Evolutionary conservation across 108 stramenopile species (phyloP).

Genomic region (Nitzschia sp.): DNA sequence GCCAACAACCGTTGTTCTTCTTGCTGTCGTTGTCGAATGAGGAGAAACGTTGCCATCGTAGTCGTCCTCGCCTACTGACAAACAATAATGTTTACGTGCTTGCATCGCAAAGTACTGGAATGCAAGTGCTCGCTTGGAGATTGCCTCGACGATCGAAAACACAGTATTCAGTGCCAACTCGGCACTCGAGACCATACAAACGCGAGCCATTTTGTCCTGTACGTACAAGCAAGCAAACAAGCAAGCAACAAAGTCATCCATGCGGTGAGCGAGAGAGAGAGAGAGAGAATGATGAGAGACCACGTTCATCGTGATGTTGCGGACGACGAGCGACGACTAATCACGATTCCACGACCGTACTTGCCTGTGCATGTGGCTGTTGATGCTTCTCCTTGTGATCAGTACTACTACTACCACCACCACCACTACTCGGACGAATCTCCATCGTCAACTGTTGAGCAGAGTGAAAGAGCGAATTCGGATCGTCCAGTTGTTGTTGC

Average conservation of each 20-base stretch:
- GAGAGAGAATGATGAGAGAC: too few species aligned
- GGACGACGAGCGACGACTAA: too few species aligned
- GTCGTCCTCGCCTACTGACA: too few species aligned
- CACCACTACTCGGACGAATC: too few species aligned
- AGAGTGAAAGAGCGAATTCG: constrained; percentile 49
- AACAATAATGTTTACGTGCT: neutral
- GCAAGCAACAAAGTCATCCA: too few species aligned
- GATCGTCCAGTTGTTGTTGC: constrained; percentile 43
- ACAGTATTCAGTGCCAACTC: neutral
- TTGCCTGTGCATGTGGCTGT: too few species aligned
- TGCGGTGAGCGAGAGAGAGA: neutral
- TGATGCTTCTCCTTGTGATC: too few species aligned
- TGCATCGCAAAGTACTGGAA: neutral
- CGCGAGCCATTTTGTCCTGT: neutral
- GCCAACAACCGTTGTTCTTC: neutral
- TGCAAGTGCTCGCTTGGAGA: neutral
- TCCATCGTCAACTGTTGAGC: constrained; percentile 34
- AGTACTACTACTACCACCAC: neutral
- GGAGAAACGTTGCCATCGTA: neutral
- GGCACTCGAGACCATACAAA: neutral
- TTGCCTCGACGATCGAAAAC: neutral
- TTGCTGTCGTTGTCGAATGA: neutral
- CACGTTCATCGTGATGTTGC: too few species aligned
- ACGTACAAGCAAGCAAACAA: neutral
- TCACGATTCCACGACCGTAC: too few species aligned